A percentile compares a stretch with the other conserved stretches of the same genome.
phyloP scores from a whole-genome alignment of 2,329 filamentous ascomycete species.

The Neofusicoccum parvum region DNA sequence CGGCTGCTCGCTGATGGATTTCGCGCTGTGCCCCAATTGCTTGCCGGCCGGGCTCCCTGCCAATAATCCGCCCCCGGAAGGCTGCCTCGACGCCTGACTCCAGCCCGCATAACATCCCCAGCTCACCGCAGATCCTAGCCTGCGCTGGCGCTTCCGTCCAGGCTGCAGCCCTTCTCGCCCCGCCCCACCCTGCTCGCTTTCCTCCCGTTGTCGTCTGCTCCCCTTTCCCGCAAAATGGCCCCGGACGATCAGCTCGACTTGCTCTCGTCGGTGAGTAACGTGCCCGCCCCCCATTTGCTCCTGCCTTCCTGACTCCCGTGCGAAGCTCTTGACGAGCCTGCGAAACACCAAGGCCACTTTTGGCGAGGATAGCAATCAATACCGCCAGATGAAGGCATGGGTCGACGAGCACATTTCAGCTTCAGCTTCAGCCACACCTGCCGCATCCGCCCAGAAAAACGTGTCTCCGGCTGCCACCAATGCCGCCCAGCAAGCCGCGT shows the following conservation, averaged over 20 bases:
- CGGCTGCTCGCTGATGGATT: not conserved
- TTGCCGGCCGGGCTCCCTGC: not conserved
- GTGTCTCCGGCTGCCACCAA: not conserved
- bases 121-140: not conserved
- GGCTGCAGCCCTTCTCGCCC: conserved; percentile 2
- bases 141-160: not conserved
- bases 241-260: conserved; percentile 9
- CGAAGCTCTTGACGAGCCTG: conserved; percentile 37
- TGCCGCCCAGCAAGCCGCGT: not conserved
- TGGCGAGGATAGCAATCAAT: conserved; percentile 34
- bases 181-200: not conserved
- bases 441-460: not conserved
- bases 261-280: conserved; percentile 7
- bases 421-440: conserved; percentile 24
- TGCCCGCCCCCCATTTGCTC: not conserved
- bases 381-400: conserved; percentile 33
- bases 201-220: not conserved
- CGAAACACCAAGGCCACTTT: conserved; percentile 39
- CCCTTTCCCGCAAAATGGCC: conserved; percentile 1
- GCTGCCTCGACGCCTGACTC: not conserved
- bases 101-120: not conserved
- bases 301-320: conserved; percentile 4
- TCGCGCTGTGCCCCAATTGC: not conserved
- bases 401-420: conserved; percentile 35
- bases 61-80: not conserved